Evolutionary conservation across 805 yeast genomes (phyloP), one percentile per base, ranked within the genome.

Genomic region (Pichia ethanolica): DNA sequence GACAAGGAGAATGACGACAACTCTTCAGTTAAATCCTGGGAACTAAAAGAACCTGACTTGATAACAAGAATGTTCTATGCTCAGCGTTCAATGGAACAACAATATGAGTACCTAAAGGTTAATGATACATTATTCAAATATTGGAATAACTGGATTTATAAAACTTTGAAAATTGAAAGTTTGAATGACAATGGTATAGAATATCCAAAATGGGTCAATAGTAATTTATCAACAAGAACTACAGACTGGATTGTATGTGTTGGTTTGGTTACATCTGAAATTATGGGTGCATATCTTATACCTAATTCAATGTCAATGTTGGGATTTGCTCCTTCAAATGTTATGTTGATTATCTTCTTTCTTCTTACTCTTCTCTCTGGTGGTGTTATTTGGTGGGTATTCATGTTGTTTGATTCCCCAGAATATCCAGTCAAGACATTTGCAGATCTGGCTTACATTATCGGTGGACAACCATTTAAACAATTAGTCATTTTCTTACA

Each of bases 341-440:
- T 51, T 12, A n/a, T 51, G 20, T 30, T 51, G 11, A 35, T 46
- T 7, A 45, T 48, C 14, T 49, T 37, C 26, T 51, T 48, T 14
- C 13, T 30, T 5, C 14, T 51, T 7, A 75, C 77, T 35, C 68
- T 69, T 11, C 58, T 65, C 49, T 66, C 74, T 13, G 78, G 77
- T 39, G 60, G 55, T 55, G 52, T 71, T 33, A 58, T 72, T 26
- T 67, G 70, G 67, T 50, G 55, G 34, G 56, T 59, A 44, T 73
- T 59, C 56, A 47, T 70, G 55, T 59, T 57, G 32, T 59, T 71
- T 27, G 74, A 71, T 57, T 70, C 74, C 6, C 59, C 59, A 46
- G 69, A 69, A 52, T 73, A 67, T 56, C 77, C 78, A 8, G 52
- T 73, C 45, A 62, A 67, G 39, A 68, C 70, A 3, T 71, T 64